Evolutionary conservation across 2,329 filamentous ascomycete species (phyloP), one percentile per base, ranked within the genome.

Genomic region (Lachnellula arida): DNA sequence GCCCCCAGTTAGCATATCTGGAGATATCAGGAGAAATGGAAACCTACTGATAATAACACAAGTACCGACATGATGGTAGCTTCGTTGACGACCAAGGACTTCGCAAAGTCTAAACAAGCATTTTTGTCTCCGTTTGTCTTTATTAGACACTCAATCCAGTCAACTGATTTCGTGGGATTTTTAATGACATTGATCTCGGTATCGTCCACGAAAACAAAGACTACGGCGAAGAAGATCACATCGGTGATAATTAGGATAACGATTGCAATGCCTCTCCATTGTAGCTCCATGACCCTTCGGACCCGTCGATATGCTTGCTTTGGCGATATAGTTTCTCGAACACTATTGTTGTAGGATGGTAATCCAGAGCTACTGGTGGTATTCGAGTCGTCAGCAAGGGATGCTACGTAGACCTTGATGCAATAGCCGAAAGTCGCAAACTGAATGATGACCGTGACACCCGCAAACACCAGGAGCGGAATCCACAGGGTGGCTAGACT

Each of bases 251-350:
- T 96, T 69, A 97, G 87, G 51, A 95, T 77, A 14, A 97, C 91
- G 58, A 97, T 89, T 44, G 85, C 83, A 58, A 97, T 93, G 46
- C 92, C 93, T 64, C 93, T 84, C 94, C 94, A 99, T 72, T 99
- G 94, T 4, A 97, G 82, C 69, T 89, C 85, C 39, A 99, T 81
- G 17, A 97, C 91, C 63, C 91, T 87, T 61, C 86, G 85, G 39
- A 99, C 83, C 65, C 94, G 85, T 60, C 89, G 86, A 70, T 95
- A 97, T 2, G 95, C 90, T 67, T 95, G 91, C 53, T 89, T 84
- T 11, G 92, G 91, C 8, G 89, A 89, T 69, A 91, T 82, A 3
- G 67, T 70, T n/a, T 55, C 60, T n/a, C 82, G 82, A 54, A 92
- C 75, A 70, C 90, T 96, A 67, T 82, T 84, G 12, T 82, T 81